Evolutionary conservation across 768 basidiomycete genomes (phyloP), one percentile per base, ranked within the genome.

Genomic region (Suillus sp.): DNA sequence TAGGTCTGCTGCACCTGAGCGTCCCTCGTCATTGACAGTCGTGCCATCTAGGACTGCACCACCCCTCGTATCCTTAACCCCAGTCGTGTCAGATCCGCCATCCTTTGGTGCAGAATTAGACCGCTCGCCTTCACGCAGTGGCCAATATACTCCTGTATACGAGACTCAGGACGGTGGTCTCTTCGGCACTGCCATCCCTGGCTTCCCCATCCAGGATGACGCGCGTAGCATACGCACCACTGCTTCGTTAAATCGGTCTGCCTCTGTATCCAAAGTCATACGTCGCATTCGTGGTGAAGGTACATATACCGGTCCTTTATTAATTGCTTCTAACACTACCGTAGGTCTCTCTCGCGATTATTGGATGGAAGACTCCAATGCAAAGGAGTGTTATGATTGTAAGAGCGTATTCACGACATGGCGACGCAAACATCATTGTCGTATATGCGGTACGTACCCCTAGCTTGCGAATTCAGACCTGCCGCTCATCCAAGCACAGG

Each of bases 351-450:
- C 93, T 27, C 87, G 89, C 66, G 93, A 97, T 71, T 98, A 98
- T 72, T 99, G 97, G 97, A 98, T 99, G 95, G 93, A 95, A 65
- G 96, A 98, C 71, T 94, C 94, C 70, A 91, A 92, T 61, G 93
- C 93, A 70, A 97, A 91, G 72, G 95, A 97, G 70, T 96, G 95
- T 71, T 96, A 94, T 72, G 95, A 96, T 75, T 97, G 95, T 79
- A 93, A 94, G 75, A 93, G 92, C 67, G 82, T 92, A 56, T 99
- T 99, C 77, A 93, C 94, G 0, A 86, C 95, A 2, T 98, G 94
- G 93, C 79, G 96, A 59, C 80, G 97, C 66, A 97, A 96, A 75
- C 97, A 99, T 70, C 97, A 99, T 73, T 99, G 97, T 77, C 87
- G 97, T 14, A 95, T 99, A 75, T 99, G 97, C 72, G 95, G 95